Conservation (phyloP, 2,329 filamentous ascomycete species). For the Sphaerulina musiva region DNA sequence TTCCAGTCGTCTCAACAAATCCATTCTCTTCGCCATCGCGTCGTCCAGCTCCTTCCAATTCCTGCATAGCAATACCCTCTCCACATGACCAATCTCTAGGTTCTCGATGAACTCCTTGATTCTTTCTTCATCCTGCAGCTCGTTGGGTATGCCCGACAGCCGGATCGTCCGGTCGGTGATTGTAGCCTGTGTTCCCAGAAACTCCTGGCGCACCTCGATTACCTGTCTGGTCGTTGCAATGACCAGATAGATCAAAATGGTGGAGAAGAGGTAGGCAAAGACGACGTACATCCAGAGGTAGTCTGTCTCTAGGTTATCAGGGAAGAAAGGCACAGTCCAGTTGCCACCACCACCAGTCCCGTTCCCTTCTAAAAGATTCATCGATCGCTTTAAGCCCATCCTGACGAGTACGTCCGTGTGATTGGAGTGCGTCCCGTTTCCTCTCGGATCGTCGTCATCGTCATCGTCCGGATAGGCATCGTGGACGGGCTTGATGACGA, state of each 20-base stretch:
- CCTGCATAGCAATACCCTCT: conserved; percentile 76
- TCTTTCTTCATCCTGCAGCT: conserved; percentile 71
- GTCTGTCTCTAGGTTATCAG: conserved; percentile 37
- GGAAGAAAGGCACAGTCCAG: conserved; percentile 14
- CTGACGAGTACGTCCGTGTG: conserved; percentile 5
- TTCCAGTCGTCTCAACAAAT: conserved; percentile 66
- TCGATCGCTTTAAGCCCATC: conserved; percentile 9
- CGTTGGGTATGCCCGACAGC: conserved; percentile 75
- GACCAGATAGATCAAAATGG: conserved; percentile 73
- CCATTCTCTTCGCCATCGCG: conserved; percentile 61
- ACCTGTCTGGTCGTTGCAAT: conserved; percentile 77
- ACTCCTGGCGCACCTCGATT: conserved; percentile 79
- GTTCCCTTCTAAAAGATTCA: conserved; percentile 13
- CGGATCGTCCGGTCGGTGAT: conserved; percentile 91
- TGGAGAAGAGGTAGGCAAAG: conserved; percentile 92
- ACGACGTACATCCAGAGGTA: conserved; percentile 89
- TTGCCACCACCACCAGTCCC: conserved; percentile 5
- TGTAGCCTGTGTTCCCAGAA: conserved; percentile 88
- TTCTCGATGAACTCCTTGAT: conserved; percentile 84
- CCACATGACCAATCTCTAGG: conserved; percentile 81
- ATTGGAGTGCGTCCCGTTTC: conserved; percentile 13
- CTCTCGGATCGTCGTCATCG: conserved; percentile 22
- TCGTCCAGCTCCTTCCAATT: conserved; percentile 79
- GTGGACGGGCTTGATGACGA: conserved; percentile 82
- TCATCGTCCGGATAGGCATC: conserved; percentile 51